Base-by-base conservation (phyloP, 164 flowering plant species). In the Hamamelis virginiana region DNA sequence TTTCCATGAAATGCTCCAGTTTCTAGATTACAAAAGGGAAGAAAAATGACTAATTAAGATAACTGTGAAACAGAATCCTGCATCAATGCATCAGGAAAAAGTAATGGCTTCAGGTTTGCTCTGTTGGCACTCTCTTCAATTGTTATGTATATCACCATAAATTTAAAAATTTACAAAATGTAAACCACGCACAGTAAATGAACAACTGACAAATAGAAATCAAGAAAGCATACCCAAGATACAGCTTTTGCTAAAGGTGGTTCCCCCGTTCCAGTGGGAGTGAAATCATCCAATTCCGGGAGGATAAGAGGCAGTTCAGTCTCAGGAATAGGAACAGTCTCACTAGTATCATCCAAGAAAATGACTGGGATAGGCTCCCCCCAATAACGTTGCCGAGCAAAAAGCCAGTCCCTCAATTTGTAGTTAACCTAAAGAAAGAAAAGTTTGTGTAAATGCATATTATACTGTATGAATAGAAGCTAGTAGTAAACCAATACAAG, bases 361-460 rank as follows among this genome's bases (percentile, higher is more conserved):
- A 89, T 71, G 46, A 95, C 91, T 5, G 97, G 98, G 61, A 95
- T 92, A 67, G 98, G 98, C 77, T 92, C 98, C 44, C 98, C 98
- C 98, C 97, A 95, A 47, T 95, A 95, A 50, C 97, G 94, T 74
- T 95, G 98, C 61, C 97, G 79, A 52, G 98, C 97, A 87, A 95
- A 95, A 63, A 95, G 96, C 98, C 98, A 95, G 74, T 95, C 97
- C 76, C 98, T 81, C 74, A 95, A 77, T 81, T 91, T 95, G 81
- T 81, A 95, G 81, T 95, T 95, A 62, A 95, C 91, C 98, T 94
- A 75, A 38, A 68, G 50, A 9, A 52, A 56, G 12, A 69, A 52
- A 71, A 43, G 59, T 51, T 55, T 60, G 33, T 53, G 52, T 25
- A 59, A 50, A 43, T 10, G 6, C 19, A 26, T 10, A 67, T 45